Percentiles rank a stretch among this genome's conserved stretches.
phyloP scores from a whole-genome alignment of 2,329 filamentous ascomycete species.

The Aquanectria penicillioides region DNA sequence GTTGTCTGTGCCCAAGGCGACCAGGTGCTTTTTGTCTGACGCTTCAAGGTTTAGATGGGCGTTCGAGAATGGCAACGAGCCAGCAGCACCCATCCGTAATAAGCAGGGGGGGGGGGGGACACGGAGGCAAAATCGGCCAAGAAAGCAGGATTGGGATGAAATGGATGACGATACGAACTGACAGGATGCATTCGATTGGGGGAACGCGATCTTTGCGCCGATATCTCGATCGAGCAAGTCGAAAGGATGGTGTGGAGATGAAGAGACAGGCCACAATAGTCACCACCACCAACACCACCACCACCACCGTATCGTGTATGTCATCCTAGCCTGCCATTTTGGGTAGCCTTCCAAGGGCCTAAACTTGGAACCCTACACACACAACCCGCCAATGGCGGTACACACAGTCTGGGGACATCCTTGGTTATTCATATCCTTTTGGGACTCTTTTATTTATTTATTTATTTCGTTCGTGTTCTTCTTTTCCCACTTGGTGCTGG shows the following conservation, averaged over 20 bases:
- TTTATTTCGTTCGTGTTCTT: conserved; percentile 5
- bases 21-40: too few relatives aligned
- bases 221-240: conserved; percentile 7
- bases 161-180: background rate
- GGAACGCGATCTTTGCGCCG: background rate
- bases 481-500: background rate
- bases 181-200: background rate
- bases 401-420: background rate
- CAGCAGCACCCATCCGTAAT: background rate
- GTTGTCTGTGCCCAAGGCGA: too few relatives aligned
- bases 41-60: background rate
- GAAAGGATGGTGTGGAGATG: conserved; percentile 16
- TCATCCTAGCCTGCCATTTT: background rate
- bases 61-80: conserved; percentile 1
- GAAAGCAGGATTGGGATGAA: background rate
- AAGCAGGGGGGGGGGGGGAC: background rate
- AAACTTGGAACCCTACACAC: conserved; percentile 5
- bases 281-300: conserved; percentile 19
- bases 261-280: conserved; percentile 17
- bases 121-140: background rate
- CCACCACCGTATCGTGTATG: conserved; percentile 6
- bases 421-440: conserved; percentile 13
- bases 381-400: background rate
- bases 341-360: background rate
- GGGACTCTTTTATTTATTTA: too few relatives aligned